Conservation (phyloP, 306 rosid genomes). For the Rubus idaeus region DNA sequence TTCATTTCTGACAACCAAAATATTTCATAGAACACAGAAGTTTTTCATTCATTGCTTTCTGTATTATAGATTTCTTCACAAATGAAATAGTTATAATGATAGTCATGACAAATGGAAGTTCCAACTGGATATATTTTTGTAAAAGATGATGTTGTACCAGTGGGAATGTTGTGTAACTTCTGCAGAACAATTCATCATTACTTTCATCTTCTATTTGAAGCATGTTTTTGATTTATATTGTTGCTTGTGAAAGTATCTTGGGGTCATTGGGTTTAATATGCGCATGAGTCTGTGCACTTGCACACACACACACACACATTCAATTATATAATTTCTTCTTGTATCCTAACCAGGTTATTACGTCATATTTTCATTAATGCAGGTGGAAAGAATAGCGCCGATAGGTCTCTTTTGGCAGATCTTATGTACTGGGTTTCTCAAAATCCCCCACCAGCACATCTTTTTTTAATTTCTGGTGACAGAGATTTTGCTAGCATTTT, state of each 20-base stretch:
- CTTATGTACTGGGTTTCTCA: conserved; percentile 90
- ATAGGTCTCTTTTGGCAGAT: conserved; percentile 74
- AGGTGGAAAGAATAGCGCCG: conserved; percentile 88
- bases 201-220: no score
- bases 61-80: neutral
- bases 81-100: neutral
- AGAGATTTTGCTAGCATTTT: conserved; percentile 65
- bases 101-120: neutral
- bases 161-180: conserved; percentile 1
- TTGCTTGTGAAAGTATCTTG: neutral
- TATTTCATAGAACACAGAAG: no score
- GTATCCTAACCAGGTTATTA: neutral
- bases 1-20: no score
- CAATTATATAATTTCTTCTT: neutral
- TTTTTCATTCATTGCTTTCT: no score
- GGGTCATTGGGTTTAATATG: no score
- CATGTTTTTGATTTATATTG: neutral
- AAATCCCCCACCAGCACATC: conserved; percentile 97
- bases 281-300: neutral
- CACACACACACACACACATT: neutral
- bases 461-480: conserved; percentile 80
- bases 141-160: neutral
- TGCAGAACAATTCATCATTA: neutral
- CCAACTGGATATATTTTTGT: neutral
- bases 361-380: conserved; percentile 28